Base-by-base conservation (phyloP, 2,329 filamentous ascomycete species). In the Lasiodiplodia sp. region DNA sequence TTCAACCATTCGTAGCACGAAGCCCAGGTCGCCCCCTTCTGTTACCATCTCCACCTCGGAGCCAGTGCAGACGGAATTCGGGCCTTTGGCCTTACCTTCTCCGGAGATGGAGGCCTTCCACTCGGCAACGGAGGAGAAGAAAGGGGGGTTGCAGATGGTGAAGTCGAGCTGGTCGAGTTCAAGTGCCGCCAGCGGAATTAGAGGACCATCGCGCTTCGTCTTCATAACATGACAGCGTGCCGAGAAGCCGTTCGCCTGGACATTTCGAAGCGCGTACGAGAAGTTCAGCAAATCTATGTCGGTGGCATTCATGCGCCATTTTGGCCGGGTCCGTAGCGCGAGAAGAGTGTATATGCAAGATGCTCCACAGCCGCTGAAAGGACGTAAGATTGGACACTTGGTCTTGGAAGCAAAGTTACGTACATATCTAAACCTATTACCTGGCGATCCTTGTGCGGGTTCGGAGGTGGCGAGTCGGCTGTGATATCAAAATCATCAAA, bases 141-240 rank as follows among this genome's bases (percentile, higher is more conserved):
- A 99, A 0, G 96, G 96, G 0, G 96, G 96, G 73, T 99, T 99
- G 71, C 91, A 95, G 89, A 98, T 96, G 69, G 88, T 89, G 77
- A 98, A 97, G 76, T 95, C 90, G 53, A 97, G 83, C 3, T 82
- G 84, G 11, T 75, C 70, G n/a, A 49, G 58, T n/a, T 87, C 76
- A 25, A 78, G 79, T 0, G 84, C 83, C 49, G 88, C 82, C 0
- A 93, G 76, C 0, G 91, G 89, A 6, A 98, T 85, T 1, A 97
- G 81, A 0, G 82, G 73, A 44, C 86, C 87, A 0, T 81, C 76
- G 0, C 82, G 72, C 0, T 81, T 78, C 1, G 88, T 89, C 51
- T 85, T 78, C 0, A 93, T 74, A 0, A 97, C 76, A 3, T 79
- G 87, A 68, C 97, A 91, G 0, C 91, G 86, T 7, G 83, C 78